Conservation (phyloP, 805 yeast species). For the Yarrowia sp. region DNA sequence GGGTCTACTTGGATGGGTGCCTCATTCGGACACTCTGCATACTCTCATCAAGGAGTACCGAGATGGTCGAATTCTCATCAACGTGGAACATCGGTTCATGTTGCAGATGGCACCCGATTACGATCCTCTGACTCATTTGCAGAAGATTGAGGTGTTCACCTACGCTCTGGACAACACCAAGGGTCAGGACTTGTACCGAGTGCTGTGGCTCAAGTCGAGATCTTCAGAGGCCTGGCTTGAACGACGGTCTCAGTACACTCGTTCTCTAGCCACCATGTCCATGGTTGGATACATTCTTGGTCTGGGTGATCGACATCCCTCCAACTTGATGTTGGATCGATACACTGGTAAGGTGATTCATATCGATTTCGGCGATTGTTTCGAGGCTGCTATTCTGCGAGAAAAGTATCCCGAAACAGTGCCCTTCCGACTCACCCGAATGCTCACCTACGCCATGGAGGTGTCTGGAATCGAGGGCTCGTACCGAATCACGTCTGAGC, state of each 20-base stretch:
- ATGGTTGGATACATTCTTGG: constrained; percentile 98
- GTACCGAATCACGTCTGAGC: constrained; percentile 92
- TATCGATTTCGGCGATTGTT: constrained; percentile 98
- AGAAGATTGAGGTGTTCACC: constrained; percentile 94
- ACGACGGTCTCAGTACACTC: constrained; percentile 90
- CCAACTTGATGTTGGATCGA: constrained; percentile 91
- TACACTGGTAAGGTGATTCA: constrained; percentile 94
- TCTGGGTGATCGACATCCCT: constrained; percentile 96
- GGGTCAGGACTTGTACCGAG: constrained; percentile 94
- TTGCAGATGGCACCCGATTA: constrained; percentile 97
- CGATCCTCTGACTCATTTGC: constrained; percentile 81
- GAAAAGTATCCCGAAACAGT: constrained; percentile 98
- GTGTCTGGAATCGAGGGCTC: constrained; percentile 98
- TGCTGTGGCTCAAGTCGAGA: constrained; percentile 91
- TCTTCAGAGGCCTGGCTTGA: constrained; percentile 98
- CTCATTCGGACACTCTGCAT: constrained; percentile 95
- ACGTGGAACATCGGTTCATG: constrained; percentile 94
- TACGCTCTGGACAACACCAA: constrained; percentile 92
- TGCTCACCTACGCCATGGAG: constrained; percentile 98
- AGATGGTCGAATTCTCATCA: constrained; percentile 73
- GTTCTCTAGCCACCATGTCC: constrained; percentile 97
- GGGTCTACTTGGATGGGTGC: constrained; percentile 97
- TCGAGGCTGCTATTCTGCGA: constrained; percentile 93
- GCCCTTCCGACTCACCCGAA: constrained; percentile 92
- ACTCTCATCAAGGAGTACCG: constrained; percentile 88